Percentiles rank a stretch among this genome's conserved stretches.
phyloP scores from a whole-genome alignment of 495 filamentous ascomycete species.

The Pyrenopolyporus hunteri region DNA sequence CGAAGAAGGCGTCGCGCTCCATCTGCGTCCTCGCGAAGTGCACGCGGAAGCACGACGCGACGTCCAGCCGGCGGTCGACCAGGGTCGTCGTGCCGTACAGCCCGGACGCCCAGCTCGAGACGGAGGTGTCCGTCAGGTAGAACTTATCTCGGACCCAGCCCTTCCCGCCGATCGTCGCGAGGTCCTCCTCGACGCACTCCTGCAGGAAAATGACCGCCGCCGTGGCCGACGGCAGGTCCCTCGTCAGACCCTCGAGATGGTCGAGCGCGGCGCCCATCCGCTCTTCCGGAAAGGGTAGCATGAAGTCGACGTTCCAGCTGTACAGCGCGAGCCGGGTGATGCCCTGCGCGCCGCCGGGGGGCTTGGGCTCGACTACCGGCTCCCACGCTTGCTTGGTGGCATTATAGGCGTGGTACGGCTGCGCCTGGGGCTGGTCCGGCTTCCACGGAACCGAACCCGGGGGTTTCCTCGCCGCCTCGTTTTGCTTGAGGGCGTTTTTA shows the following conservation, averaged over 20 bases:
- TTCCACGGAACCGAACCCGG: constrained; percentile 9
- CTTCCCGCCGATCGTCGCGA: constrained; percentile 46
- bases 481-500: constrained; percentile 5
- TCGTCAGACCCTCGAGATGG: constrained; percentile 45
- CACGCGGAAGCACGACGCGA: constrained; percentile 53
- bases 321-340: constrained; percentile 26
- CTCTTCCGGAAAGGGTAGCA: constrained; percentile 41
- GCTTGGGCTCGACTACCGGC: neutral
- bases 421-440: constrained; percentile 23
- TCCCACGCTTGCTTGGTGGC: constrained; percentile 15
- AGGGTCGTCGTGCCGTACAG: constrained; percentile 60
- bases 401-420: constrained; percentile 22
- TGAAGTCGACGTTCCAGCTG: constrained; percentile 62
- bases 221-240: neutral
- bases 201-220: constrained; percentile 57
- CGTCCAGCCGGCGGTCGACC: constrained; percentile 49
- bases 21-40: constrained; percentile 50
- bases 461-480: neutral
- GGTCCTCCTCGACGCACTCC: constrained; percentile 54
- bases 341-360: neutral
- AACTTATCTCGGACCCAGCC: constrained; percentile 54
- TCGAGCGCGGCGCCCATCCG: constrained; percentile 53
- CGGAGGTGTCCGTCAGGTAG: constrained; percentile 53
- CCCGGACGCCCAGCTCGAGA: constrained; percentile 39
- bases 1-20: constrained; percentile 58